Evolutionary conservation across 371 early-diverging fungal genomes (phyloP).

Genomic region (Mucor ambiguus): DNA sequence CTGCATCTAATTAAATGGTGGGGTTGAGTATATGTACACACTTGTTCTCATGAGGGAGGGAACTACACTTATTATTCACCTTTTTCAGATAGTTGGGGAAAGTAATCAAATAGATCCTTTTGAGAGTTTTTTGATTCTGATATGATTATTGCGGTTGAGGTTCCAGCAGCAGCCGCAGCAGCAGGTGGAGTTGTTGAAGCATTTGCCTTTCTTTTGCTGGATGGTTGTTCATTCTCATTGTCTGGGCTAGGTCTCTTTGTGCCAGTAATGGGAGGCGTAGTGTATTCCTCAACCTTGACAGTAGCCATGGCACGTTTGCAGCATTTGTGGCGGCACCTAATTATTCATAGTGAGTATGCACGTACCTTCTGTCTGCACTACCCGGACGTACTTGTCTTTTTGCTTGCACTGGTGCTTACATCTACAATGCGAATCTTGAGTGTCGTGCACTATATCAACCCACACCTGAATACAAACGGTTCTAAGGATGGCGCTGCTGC

Average conservation of each 20-base stretch:
- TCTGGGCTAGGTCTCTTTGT: not conserved
- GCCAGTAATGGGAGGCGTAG: not conserved
- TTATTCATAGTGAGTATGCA: not conserved
- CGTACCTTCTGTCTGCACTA: not conserved
- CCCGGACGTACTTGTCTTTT: conserved; percentile 29
- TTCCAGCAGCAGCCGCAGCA: not conserved
- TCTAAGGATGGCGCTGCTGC: not conserved
- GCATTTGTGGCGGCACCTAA: conserved; percentile 24
- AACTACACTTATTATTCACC: not conserved
- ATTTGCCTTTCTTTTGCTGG: not conserved
- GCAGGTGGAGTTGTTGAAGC: not conserved
- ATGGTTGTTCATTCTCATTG: not conserved
- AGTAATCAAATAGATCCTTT: not conserved
- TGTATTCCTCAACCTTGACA: not conserved
- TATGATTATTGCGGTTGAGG: not conserved
- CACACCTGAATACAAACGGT: not conserved
- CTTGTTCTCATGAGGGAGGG: not conserved
- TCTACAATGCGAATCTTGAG: conserved; percentile 11
- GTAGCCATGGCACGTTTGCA: conserved; percentile 4
- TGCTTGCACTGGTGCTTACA: conserved; percentile 45
- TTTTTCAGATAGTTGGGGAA: conserved; percentile 2
- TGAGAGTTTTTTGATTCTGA: not conserved
- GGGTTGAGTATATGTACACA: not conserved
- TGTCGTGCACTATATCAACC: not conserved
- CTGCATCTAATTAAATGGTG: not conserved